Evolutionary conservation across 1,284 basidiomycete genomes (phyloP), one percentile per base, ranked within the genome.

Genomic region (Coniferiporia sulphurascens): DNA sequence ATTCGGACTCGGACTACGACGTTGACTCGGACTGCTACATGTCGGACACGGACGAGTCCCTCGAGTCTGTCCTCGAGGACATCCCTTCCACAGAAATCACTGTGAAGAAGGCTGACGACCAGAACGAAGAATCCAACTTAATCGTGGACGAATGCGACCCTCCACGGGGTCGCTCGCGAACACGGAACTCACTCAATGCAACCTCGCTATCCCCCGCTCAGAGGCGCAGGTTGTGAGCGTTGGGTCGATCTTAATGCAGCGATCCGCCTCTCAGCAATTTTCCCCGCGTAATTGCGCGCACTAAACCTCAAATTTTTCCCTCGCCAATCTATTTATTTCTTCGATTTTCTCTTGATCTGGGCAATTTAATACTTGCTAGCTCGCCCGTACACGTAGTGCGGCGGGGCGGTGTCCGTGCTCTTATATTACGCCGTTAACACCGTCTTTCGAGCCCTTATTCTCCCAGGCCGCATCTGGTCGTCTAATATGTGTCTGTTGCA

Each of bases 1-100:
- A 48, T 4, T 52, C 35, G 32, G 58, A 60, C 3, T 48, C 38
- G 12, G 58, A 49, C 17, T 45, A 71, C 38, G 67, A 67, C 27
- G 66, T 69, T n/a, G 70, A 75, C 48, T 70, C 66, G 1, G 73
- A 74, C 48, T 71, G 66, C 15, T 63, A 59, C 38, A 27, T 27
- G 27, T 55, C 52, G 51, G 46, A 50, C 3, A 59, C 57, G 15
- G 57, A 59, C 44, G 57, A 50, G 17, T 53, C 50, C 0, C 52
- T 59, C 13, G 57, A 59, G 19, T 52, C 57, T 51, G 43, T 59
- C 22, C 44, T 52, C 8, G 57, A 59, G 43, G 57, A 59, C 9
- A 44, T 48, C 7, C 52, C 50, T 36, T 21, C 48, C 8, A 22
- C n/a, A 13, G 41, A 43, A 13, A 43, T 43, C 10, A 12, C n/a